These are phyloP conservation scores for Eudorina sp. DNA, from an alignment of 139 green algal genomes.

Conservation along the genomic window DNA sequence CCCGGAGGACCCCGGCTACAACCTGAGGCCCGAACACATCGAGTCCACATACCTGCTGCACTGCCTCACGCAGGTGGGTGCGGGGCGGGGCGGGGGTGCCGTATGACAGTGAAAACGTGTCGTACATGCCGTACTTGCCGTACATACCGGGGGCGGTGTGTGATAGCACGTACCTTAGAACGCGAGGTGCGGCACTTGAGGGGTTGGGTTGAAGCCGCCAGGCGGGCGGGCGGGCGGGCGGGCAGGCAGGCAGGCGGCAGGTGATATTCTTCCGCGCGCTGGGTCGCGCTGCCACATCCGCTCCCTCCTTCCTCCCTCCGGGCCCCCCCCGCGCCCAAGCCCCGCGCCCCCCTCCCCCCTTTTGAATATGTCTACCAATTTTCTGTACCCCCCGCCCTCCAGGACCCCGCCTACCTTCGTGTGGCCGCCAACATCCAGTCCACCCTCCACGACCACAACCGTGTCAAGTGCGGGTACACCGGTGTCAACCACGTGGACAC, in stretches of 20 bases:
- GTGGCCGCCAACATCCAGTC: constrained; percentile 57
- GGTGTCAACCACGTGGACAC: constrained; percentile 74
- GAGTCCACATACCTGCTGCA: constrained; percentile 94
- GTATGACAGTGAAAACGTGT: no score
- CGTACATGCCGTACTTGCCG: no score
- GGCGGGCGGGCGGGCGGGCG: no score
- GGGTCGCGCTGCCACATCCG: background rate
- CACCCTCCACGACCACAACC: constrained; percentile 58
- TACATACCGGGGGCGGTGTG: no score
- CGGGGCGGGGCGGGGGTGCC: no score
- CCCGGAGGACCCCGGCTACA: constrained; percentile 67
- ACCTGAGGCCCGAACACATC: constrained; percentile 90
- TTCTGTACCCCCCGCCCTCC: background rate
- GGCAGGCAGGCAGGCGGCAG: no score
- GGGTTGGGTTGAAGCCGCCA: no score
- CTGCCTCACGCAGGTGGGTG: constrained; percentile 70
- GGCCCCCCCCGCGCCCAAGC: background rate
- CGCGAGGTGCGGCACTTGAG: no score
- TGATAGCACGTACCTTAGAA: no score
- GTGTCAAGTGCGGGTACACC: constrained; percentile 77
- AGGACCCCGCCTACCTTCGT: constrained; percentile 59
- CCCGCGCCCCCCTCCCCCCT: background rate
- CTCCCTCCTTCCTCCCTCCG: background rate
- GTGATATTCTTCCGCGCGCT: no score
- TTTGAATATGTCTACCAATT: no score